Evolutionary conservation across 208 protist genomes (phyloP).

Genomic region (Histomonas meleagridis): DNA sequence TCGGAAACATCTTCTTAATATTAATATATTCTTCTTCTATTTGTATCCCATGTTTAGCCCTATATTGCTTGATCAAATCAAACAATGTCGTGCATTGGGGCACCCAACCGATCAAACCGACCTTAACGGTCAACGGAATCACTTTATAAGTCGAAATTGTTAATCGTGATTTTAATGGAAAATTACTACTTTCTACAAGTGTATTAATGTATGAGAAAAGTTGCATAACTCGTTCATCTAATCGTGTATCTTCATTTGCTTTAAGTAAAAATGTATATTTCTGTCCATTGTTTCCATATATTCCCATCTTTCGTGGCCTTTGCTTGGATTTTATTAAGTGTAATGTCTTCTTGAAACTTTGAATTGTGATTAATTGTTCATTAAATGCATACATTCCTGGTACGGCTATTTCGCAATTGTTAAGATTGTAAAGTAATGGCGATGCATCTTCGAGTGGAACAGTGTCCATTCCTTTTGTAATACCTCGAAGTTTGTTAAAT

Average conservation of each 20-base stretch:
- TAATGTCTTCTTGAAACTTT: not conserved
- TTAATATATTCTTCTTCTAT: not conserved
- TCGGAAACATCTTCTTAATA: not conserved
- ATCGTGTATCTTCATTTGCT: constrained; percentile 12
- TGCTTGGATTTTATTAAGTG: constrained; percentile 5
- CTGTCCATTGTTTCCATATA: not conserved
- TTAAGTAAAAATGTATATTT: constrained; percentile 13
- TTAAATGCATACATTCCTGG: not conserved
- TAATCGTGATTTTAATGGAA: not conserved
- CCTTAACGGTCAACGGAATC: not conserved
- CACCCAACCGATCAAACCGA: not conserved
- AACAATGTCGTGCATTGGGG: not conserved
- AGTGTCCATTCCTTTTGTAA: not conserved
- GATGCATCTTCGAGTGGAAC: not conserved
- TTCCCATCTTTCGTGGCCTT: not conserved
- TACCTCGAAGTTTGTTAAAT: not conserved
- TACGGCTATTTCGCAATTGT: not conserved
- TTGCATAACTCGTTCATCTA: constrained; percentile 35
- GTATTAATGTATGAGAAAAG: constrained; percentile 21
- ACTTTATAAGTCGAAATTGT: not conserved
- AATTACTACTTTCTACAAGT: not conserved
- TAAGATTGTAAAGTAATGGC: not conserved
- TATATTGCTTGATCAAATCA: not conserved
- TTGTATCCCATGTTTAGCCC: not conserved
- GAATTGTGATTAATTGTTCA: not conserved